Percentiles rank a stretch among this genome's conserved stretches.
Evolutionary conservation across 306 rosid species (phyloP).

Genomic region (Prinsepia uniflora): DNA sequence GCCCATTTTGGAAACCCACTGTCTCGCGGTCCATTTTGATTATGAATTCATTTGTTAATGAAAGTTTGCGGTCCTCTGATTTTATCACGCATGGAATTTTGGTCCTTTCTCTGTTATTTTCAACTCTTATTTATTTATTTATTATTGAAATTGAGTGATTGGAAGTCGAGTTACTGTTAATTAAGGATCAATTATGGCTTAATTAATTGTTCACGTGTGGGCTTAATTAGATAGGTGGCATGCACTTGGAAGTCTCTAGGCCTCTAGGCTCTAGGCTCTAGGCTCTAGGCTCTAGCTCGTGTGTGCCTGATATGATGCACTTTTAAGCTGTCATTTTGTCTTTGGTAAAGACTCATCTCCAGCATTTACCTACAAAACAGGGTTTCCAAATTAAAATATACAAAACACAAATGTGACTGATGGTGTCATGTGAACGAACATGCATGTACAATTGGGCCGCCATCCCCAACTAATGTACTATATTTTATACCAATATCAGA

Average conservation of each 20-base stretch:
- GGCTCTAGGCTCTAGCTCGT: background rate
- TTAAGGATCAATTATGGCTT: no score
- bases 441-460: background rate
- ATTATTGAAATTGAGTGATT: no score
- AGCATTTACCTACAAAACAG: background rate
- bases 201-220: no score
- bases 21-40: no score
- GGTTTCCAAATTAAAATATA: background rate
- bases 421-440: background rate
- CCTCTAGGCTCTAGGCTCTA: background rate
- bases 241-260: background rate
- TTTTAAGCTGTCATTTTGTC: background rate
- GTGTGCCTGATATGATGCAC: background rate
- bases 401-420: background rate
- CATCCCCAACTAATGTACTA: background rate
- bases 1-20: no score
- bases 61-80: no score
- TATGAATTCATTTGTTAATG: no score
- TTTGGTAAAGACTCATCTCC: background rate
- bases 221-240: background rate
- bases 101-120: no score
- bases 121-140: no score
- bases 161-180: no score
- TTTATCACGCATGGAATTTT: no score
- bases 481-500: background rate